Evolutionary conservation across 2,329 filamentous ascomycete genomes (phyloP).

Genomic region (Microcyclospora pomicola): DNA sequence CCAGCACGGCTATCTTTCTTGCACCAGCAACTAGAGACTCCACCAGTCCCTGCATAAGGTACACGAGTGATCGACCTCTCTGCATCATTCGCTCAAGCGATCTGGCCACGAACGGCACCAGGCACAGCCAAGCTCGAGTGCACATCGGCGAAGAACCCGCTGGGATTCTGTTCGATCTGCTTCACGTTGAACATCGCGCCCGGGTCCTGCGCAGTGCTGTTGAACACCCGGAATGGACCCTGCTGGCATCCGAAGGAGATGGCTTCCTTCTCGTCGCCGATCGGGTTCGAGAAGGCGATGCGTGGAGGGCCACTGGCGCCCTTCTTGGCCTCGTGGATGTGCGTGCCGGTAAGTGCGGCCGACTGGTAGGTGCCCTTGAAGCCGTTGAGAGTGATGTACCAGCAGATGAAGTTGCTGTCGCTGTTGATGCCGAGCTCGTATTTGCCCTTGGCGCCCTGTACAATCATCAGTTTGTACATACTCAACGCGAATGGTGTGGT

Average conservation of each 20-base stretch:
- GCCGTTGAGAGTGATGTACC: constrained; percentile 37
- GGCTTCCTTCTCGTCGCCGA: constrained; percentile 24
- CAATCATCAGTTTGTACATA: constrained; percentile 8
- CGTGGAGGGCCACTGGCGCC: constrained; percentile 38
- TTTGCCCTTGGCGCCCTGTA: constrained; percentile 30
- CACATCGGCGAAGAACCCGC: constrained; percentile 39
- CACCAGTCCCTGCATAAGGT: too few species aligned
- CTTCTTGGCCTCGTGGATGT: constrained; percentile 38
- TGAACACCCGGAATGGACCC: constrained; percentile 32
- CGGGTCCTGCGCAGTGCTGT: constrained; percentile 27
- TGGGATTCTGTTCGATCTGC: constrained; percentile 39
- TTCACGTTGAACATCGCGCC: constrained; percentile 36
- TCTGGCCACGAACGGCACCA: constrained; percentile 41
- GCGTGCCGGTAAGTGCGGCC: constrained; percentile 38
- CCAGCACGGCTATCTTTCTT: too few species aligned
- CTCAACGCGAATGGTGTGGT: constrained; percentile 1
- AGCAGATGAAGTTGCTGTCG: constrained; percentile 30
- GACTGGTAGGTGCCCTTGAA: constrained; percentile 40
- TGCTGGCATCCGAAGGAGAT: constrained; percentile 30
- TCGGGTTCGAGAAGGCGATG: constrained; percentile 39
- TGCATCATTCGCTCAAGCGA: constrained; percentile 12
- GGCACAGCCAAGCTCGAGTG: constrained; percentile 37
- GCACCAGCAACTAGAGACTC: too few species aligned
- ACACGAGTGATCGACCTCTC: too few species aligned
- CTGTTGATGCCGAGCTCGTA: constrained; percentile 43